Evolutionary conservation across 768 basidiomycete species (phyloP), one percentile per base, ranked within the genome.

Genomic region (Pleurotus eryngii): DNA sequence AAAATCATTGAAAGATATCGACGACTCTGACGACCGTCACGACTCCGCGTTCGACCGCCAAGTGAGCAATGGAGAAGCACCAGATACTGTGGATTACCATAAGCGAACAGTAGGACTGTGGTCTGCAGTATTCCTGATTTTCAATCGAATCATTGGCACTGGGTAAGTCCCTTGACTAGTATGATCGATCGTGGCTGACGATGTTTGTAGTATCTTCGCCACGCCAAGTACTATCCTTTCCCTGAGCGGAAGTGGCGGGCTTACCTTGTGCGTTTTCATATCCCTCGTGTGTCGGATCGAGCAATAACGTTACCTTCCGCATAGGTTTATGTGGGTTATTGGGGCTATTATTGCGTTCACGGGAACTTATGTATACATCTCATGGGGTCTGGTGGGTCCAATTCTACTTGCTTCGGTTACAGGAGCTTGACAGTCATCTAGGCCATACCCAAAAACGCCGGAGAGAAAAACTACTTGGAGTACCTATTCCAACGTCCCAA

Each of bases 401-500:
- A 14, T 17, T 48, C n/a, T 38, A 1, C 50, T 48, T 8, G 15
- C 35, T 11, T 46, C 6, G 45, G 27, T 51, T 20, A 22, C 40
- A 14, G 37, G 42, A 3, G 45, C 55, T 27, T 46, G 45, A 60
- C 38, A 17, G 35, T 3, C 26, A 1, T 18, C 15, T 35, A 76
- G 83, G 85, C 78, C 11, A 66, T 88, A 1, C 87, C 87, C 1
- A 72, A 76, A 15, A 86, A 76, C 47, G 87, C 87, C 9, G 87
- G 83, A n/a, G 86, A 89, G 68, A 87, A 87, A 67, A 85, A 81
- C 46, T 89, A 89, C 61, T 71, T 89, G 49, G 84, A 86, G 61
- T 86, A 78, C 62, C 69, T 87, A 18, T 87, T 77, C 67, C 72
- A 76, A 46, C 76, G 72, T 38, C 87, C 86, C 11, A 78, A 72